phyloP scores from a whole-genome alignment of 2,329 filamentous ascomycete species.

The Fusarium caatingaense region DNA sequence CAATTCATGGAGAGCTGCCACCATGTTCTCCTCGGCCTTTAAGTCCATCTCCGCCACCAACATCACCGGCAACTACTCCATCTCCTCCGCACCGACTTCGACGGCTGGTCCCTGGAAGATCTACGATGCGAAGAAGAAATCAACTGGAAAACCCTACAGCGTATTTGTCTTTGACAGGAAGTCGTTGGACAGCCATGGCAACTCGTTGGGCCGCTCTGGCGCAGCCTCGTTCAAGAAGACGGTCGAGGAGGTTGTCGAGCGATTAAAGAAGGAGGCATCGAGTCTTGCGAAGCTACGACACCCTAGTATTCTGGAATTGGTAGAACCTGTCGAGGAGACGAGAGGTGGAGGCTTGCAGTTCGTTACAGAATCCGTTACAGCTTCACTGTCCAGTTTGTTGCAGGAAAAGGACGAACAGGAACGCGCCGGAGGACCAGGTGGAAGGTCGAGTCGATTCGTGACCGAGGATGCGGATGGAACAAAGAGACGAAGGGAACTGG shows the following conservation, averaged over 20 bases:
- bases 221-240: conserved; percentile 79
- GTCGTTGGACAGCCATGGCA: conserved; percentile 72
- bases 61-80: conserved; percentile 90
- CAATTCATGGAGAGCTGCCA: conserved; percentile 41
- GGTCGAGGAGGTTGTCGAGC: conserved; percentile 90
- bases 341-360: conserved; percentile 93
- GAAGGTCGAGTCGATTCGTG: conserved; percentile 81
- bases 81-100: conserved; percentile 80
- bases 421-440: conserved; percentile 72
- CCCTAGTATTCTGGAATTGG: conserved; percentile 90
- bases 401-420: conserved; percentile 93
- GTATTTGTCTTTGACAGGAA: conserved; percentile 97
- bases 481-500: conserved; percentile 80
- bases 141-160: conserved; percentile 86
- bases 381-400: conserved; percentile 84
- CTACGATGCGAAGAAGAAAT: conserved; percentile 97
- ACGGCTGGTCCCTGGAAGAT: conserved; percentile 96
- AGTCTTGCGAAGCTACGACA: conserved; percentile 89
- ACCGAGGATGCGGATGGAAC: conserved; percentile 82
- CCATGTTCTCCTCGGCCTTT: conserved; percentile 92
- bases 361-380: conserved; percentile 90
- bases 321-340: conserved; percentile 95
- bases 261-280: conserved; percentile 90
- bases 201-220: conserved; percentile 54
- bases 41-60: conserved; percentile 93